Conservation (phyloP, 177 flowering plant species). For the Vitis hybrid region DNA sequence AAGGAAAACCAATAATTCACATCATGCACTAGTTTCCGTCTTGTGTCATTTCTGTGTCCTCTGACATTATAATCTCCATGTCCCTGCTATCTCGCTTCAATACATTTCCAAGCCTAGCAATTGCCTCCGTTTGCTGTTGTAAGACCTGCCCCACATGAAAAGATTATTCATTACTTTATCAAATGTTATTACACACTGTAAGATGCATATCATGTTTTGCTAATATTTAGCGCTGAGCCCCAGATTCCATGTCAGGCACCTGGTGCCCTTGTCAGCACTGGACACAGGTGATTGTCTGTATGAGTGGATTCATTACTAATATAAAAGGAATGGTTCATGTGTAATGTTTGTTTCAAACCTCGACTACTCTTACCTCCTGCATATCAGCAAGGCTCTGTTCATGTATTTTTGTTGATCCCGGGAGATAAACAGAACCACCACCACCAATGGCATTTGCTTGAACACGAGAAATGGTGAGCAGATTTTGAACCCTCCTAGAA, state of each 20-base stretch:
- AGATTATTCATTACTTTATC: neutral
- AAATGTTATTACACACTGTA: no score
- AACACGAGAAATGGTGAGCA: slow-evolving; percentile 71
- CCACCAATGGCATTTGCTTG: slow-evolving; percentile 66
- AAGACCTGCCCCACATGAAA: slow-evolving; percentile 52
- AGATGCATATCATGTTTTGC: neutral
- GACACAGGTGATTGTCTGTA: no score
- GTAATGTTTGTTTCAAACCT: neutral
- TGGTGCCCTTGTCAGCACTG: no score
- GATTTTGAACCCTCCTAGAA: slow-evolving; percentile 86
- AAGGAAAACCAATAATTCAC: neutral
- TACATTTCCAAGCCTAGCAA: slow-evolving; percentile 86
- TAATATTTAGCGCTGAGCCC: neutral
- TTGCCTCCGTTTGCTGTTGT: slow-evolving; percentile 94
- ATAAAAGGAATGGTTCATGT: no score
- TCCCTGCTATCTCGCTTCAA: slow-evolving; percentile 85
- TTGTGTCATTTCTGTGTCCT: slow-evolving; percentile 62
- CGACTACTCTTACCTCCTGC: slow-evolving; percentile 75
- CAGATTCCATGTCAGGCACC: no score
- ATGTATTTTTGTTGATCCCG: slow-evolving; percentile 86
- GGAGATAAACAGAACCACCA: slow-evolving; percentile 66
- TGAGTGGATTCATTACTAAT: no score
- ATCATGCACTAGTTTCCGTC: slow-evolving; percentile 12
- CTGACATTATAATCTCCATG: slow-evolving; percentile 85
- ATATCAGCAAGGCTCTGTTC: slow-evolving; percentile 87